These are phyloP conservation scores for Cadophora gregata DNA, from an alignment of 2,329 filamentous ascomycete species.

Conservation along the genomic window DNA sequence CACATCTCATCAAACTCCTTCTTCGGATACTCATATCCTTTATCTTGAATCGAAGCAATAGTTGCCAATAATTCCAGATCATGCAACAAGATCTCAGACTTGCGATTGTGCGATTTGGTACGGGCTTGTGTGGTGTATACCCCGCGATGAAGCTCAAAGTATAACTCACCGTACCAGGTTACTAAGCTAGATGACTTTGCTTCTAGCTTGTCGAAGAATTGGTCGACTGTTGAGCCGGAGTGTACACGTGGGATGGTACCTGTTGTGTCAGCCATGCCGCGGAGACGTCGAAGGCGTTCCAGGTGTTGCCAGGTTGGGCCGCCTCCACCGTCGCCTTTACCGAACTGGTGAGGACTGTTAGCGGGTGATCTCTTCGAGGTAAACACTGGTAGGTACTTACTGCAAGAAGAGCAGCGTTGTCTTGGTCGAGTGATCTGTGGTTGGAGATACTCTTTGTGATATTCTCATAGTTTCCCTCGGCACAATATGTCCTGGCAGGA, in stretches of 20 bases:
- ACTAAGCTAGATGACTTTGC: constrained; percentile 75
- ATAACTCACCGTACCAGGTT: constrained; percentile 98
- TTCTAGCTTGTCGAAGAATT: constrained; percentile 89
- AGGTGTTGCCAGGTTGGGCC: constrained; percentile 93
- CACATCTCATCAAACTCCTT: constrained; percentile 94
- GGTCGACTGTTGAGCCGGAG: constrained; percentile 87
- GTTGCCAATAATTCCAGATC: constrained; percentile 90
- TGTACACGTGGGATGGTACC: constrained; percentile 85
- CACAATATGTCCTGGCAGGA: constrained; percentile 92
- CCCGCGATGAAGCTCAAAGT: constrained; percentile 95
- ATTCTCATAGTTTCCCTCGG: constrained; percentile 92
- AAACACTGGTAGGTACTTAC: neutral
- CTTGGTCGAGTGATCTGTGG: constrained; percentile 95
- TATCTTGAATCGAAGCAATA: constrained; percentile 71
- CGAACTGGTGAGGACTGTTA: constrained; percentile 59
- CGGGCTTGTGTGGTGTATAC: constrained; percentile 98
- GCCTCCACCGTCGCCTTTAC: constrained; percentile 94
- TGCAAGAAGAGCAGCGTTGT: constrained; percentile 86
- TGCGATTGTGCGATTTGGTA: constrained; percentile 94
- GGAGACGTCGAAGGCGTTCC: constrained; percentile 91
- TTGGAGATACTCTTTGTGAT: constrained; percentile 86
- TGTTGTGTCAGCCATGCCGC: constrained; percentile 86
- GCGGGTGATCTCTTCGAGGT: neutral
- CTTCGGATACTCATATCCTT: constrained; percentile 87
- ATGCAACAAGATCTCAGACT: constrained; percentile 81